These are phyloP conservation scores for Chytriomyces sp. DNA, from an alignment of 192 early-diverging fungal genomes.

Conservation along the genomic window DNA sequence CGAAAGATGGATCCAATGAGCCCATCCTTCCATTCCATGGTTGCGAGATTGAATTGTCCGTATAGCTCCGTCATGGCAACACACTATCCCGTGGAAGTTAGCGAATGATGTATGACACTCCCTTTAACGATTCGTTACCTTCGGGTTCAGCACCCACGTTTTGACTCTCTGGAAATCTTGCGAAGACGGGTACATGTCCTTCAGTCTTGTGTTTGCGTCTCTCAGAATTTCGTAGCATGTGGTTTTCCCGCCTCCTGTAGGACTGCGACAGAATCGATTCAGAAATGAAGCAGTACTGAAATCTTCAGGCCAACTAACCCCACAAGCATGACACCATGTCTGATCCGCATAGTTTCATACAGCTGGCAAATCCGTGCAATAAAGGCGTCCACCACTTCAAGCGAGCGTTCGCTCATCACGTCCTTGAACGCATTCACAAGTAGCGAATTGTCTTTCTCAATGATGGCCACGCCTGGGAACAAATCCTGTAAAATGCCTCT, in stretches of 20 bases:
- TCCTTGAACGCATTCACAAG: constrained; percentile 57
- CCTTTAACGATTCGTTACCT: constrained; percentile 38
- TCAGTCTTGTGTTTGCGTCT: constrained; percentile 50
- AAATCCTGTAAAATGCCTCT: constrained; percentile 61
- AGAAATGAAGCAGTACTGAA: background rate
- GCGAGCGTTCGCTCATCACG: constrained; percentile 47
- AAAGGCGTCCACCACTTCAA: constrained; percentile 58
- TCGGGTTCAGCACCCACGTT: constrained; percentile 67
- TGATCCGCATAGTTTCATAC: constrained; percentile 62
- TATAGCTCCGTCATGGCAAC: constrained; percentile 67
- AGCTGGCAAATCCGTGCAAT: constrained; percentile 62
- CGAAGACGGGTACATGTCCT: constrained; percentile 38
- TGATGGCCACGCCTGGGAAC: constrained; percentile 58
- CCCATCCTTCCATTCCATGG: constrained; percentile 72
- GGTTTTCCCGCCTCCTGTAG: constrained; percentile 69
- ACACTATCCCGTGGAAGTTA: constrained; percentile 40
- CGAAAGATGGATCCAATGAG: constrained; percentile 61
- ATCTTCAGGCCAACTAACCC: constrained; percentile 36
- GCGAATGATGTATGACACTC: background rate
- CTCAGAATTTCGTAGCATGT: constrained; percentile 61
- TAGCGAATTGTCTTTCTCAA: constrained; percentile 58
- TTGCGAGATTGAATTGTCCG: constrained; percentile 66
- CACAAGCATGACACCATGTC: constrained; percentile 69
- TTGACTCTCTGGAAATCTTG: constrained; percentile 56
- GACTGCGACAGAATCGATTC: constrained; percentile 9